These are phyloP conservation scores for Pseudogymnoascus sp. DNA, from an alignment of 2,329 filamentous ascomycete genomes.

Conservation along the genomic window DNA sequence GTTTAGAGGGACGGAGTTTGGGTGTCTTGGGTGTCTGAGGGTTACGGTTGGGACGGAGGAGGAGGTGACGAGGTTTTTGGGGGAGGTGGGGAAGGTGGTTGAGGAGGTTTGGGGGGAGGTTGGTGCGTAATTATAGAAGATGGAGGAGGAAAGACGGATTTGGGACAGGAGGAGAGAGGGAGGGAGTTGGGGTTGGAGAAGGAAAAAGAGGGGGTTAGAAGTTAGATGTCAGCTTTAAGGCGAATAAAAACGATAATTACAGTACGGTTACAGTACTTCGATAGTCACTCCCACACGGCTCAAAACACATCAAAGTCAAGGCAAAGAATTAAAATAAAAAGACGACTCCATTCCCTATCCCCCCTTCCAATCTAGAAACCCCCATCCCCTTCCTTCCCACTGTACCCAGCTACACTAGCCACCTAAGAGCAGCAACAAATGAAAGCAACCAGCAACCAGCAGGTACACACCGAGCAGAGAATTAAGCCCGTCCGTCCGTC, in stretches of 20 bases:
- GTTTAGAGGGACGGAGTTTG: constrained; percentile 87
- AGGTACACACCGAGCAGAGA: background rate
- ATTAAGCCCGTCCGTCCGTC: background rate
- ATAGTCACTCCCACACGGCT: no score
- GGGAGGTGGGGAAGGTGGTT: constrained; percentile 48
- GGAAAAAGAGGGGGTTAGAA: background rate
- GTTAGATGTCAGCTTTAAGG: background rate
- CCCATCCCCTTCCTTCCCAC: background rate
- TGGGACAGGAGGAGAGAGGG: background rate
- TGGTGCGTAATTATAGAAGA: background rate
- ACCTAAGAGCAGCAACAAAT: background rate
- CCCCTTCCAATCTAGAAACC: background rate
- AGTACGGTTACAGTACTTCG: no score
- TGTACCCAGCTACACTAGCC: background rate
- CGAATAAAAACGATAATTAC: background rate
- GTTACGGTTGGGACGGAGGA: constrained; percentile 88
- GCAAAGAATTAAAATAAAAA: background rate
- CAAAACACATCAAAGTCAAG: background rate
- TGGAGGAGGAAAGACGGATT: background rate
- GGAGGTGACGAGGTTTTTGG: constrained; percentile 75
- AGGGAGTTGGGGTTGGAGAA: background rate
- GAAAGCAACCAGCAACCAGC: background rate
- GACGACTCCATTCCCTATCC: background rate
- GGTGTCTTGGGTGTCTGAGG: constrained; percentile 80
- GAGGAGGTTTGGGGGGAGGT: constrained; percentile 21